These are phyloP conservation scores for Apophysomyces trapeziformis DNA, from an alignment of 371 early-diverging fungal genomes.

Conservation along the genomic window DNA sequence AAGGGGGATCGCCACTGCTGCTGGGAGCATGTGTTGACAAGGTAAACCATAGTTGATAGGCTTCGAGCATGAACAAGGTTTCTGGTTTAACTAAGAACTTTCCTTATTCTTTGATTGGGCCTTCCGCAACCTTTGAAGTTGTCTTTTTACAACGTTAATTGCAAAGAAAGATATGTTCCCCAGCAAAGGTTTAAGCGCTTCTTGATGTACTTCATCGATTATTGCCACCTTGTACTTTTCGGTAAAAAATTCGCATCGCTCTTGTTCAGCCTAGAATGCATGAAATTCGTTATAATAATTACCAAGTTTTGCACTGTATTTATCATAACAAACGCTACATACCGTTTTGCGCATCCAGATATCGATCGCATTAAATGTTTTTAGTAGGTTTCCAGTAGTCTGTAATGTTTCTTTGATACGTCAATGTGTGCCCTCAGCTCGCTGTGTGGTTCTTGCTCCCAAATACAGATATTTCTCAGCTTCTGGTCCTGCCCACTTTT, in stretches of 20 bases:
- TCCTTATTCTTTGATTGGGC: background rate
- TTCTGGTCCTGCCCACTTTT: slow-evolving; percentile 16
- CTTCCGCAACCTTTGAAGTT: background rate
- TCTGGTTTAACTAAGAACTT: background rate
- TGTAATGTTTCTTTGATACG: slow-evolving; percentile 11
- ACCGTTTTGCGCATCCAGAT: background rate
- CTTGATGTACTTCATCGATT: background rate
- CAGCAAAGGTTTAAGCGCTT: background rate
- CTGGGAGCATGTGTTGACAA: background rate
- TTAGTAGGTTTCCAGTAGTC: slow-evolving; percentile 6
- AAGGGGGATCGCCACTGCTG: background rate
- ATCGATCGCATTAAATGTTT: slow-evolving; percentile 12
- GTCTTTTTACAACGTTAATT: background rate
- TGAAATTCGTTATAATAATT: background rate
- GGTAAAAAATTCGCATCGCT: background rate
- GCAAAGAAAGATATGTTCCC: slow-evolving; percentile 5
- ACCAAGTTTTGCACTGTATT: background rate
- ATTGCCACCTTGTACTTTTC: background rate
- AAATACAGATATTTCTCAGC: slow-evolving; percentile 6
- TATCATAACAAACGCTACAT: slow-evolving; percentile 1
- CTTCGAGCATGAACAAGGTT: background rate
- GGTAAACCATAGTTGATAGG: slow-evolving; percentile 4
- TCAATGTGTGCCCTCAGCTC: slow-evolving; percentile 12
- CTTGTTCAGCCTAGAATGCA: slow-evolving; percentile 1
- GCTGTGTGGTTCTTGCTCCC: slow-evolving; percentile 13